Conservation (phyloP, 2,329 filamentous ascomycete species). For the Monosporascus sp. region DNA sequence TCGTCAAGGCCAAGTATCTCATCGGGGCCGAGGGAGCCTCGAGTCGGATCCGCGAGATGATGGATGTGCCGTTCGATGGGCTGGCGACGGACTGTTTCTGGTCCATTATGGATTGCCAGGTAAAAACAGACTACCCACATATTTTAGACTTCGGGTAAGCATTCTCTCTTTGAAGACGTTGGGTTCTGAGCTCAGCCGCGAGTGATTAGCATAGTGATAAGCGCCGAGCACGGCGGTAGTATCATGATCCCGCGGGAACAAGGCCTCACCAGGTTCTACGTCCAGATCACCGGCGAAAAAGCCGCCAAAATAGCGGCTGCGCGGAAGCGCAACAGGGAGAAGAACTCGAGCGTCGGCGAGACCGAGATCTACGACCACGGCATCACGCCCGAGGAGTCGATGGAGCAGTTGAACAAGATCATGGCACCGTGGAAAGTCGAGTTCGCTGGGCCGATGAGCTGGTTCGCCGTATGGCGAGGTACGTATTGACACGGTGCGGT, state of each 20-base stretch:
- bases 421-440: slow-evolving; percentile 26
- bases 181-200: not conserved
- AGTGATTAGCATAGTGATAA: slow-evolving; percentile 14
- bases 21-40: slow-evolving; percentile 26
- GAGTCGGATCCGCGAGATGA: slow-evolving; percentile 23
- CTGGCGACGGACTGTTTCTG: slow-evolving; percentile 28
- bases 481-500: not conserved
- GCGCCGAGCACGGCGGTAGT: slow-evolving; percentile 22
- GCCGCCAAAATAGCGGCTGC: not conserved
- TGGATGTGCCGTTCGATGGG: slow-evolving; percentile 26
- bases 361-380: slow-evolving; percentile 21
- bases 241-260: slow-evolving; percentile 29
- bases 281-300: slow-evolving; percentile 3
- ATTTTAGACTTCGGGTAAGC: slow-evolving; percentile 23
- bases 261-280: slow-evolving; percentile 20
- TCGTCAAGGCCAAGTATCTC: slow-evolving; percentile 24
- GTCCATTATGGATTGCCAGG: slow-evolving; percentile 26
- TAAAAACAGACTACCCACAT: slow-evolving; percentile 24
- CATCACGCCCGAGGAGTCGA: slow-evolving; percentile 30
- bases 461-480: slow-evolving; percentile 31
- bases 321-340: not conserved
- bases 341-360: not conserved
- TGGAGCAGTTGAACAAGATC: slow-evolving; percentile 28
- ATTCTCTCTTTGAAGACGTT: not conserved
- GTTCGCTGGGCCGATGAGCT: slow-evolving; percentile 25